A percentile compares a stretch with the other conserved stretches of the same genome.
phyloP scores from a whole-genome alignment of 805 yeast genomes.

The Alloascoidea hylecoeti region DNA sequence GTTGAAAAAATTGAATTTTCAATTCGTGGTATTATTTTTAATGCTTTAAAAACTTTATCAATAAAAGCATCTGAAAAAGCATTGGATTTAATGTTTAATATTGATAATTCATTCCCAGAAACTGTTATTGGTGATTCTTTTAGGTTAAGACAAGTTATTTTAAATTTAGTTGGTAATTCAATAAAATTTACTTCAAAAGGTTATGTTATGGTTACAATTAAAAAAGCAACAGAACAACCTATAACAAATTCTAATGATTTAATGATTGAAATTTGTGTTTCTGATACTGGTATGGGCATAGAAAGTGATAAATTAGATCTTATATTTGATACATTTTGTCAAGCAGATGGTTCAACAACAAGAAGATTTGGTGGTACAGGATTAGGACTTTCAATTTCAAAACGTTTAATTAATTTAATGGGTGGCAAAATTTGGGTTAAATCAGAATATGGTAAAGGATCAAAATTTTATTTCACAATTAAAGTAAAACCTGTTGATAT shows the following conservation, averaged over 20 bases:
- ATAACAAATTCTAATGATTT: conserved; percentile 6
- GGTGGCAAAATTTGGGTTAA: conserved; percentile 16
- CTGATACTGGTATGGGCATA: conserved; percentile 20
- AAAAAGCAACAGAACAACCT: conserved; percentile 4
- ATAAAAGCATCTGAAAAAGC: conserved; percentile 18
- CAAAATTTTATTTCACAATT: conserved; percentile 14
- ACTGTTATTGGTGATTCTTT: conserved; percentile 19
- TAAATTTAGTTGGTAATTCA: conserved; percentile 19
- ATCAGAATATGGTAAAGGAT: conserved; percentile 16
- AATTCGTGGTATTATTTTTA: conserved; percentile 17
- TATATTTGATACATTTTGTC: conserved; percentile 20
- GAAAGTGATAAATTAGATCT: conserved; percentile 14
- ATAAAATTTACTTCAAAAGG: conserved; percentile 19
- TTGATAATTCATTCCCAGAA: conserved; percentile 15
- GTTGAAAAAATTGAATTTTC: conserved; percentile 15
- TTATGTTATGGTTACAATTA: conserved; percentile 13
- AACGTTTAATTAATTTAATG: conserved; percentile 18
- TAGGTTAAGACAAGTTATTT: conserved; percentile 18
- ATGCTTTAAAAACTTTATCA: conserved; percentile 17
- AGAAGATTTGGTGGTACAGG: conserved; percentile 18
- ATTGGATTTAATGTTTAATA: conserved; percentile 16
- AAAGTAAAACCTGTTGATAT: not conserved
- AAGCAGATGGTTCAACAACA: conserved; percentile 12
- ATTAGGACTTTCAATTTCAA: conserved; percentile 18
- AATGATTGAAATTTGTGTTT: conserved; percentile 14